Evolutionary conservation across 345 rosid species (phyloP).

Genomic region (Cardamine resedifolia): DNA sequence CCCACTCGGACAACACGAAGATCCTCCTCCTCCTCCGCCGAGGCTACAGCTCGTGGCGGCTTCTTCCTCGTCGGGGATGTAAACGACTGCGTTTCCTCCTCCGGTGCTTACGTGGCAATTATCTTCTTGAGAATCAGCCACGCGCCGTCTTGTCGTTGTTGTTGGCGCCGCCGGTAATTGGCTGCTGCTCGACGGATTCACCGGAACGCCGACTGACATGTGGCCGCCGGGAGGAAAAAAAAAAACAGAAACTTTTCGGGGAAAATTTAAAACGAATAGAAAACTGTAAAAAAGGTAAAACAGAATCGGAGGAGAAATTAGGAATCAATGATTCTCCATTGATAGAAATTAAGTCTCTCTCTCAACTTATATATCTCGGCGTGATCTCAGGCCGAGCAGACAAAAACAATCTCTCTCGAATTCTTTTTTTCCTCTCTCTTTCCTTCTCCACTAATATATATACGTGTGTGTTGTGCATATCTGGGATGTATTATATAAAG

Average conservation of each 20-base stretch:
- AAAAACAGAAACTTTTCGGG: background rate
- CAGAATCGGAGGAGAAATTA: background rate
- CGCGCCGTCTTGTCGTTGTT: constrained; percentile 75
- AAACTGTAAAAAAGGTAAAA: background rate
- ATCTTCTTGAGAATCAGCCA: constrained; percentile 45
- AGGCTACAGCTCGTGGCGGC: constrained; percentile 28
- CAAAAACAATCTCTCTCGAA: constrained; percentile 27
- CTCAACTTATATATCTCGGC: background rate
- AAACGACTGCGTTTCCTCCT: constrained; percentile 32
- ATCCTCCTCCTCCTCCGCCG: constrained; percentile 10
- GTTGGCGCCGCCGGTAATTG: constrained; percentile 51
- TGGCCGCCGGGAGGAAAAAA: constrained; percentile 17
- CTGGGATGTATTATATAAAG: background rate
- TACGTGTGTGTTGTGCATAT: background rate
- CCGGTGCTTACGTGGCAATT: constrained; percentile 25
- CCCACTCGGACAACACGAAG: constrained; percentile 30
- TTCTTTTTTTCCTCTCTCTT: constrained; percentile 22
- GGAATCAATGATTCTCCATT: constrained; percentile 12
- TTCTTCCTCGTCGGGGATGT: constrained; percentile 38
- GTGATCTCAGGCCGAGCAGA: constrained; percentile 33
- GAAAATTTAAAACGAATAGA: background rate
- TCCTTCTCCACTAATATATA: constrained; percentile 1
- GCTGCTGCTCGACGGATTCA: constrained; percentile 47
- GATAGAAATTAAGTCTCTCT: background rate
- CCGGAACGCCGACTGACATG: constrained; percentile 60